Conservation (phyloP, 2,329 filamentous ascomycete species). For the Colletotrichum trifolii region DNA sequence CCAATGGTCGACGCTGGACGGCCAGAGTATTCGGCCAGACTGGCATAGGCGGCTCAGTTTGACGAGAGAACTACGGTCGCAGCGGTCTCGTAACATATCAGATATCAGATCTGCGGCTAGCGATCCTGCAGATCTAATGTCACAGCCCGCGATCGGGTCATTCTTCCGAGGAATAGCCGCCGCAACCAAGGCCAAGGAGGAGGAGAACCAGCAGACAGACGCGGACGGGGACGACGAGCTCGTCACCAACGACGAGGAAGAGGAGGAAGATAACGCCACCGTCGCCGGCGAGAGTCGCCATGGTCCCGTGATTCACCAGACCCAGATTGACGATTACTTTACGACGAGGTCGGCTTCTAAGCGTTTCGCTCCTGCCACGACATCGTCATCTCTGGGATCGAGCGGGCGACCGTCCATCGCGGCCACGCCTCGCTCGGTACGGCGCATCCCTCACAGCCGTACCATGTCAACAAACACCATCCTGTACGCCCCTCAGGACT, state of each 20-base stretch:
- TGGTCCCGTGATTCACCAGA: constrained; percentile 36
- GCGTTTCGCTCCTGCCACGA: constrained; percentile 46
- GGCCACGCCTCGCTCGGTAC: constrained; percentile 48
- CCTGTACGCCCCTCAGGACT: constrained; percentile 77
- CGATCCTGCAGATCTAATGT: constrained; percentile 72
- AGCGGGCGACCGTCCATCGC: constrained; percentile 38
- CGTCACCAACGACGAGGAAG: constrained; percentile 82
- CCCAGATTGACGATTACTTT: constrained; percentile 63
- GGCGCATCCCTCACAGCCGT: constrained; percentile 69
- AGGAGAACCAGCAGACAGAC: constrained; percentile 74
- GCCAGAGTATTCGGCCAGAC: constrained; percentile 50
- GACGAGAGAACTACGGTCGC: constrained; percentile 57
- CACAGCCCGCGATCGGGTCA: constrained; percentile 41
- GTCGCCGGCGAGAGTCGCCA: constrained; percentile 50
- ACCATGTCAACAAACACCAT: constrained; percentile 87
- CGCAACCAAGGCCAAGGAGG: constrained; percentile 43
- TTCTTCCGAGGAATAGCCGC: constrained; percentile 34
- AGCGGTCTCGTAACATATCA: constrained; percentile 61
- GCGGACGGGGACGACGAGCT: constrained; percentile 91
- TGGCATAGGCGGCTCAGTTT: constrained; percentile 66
- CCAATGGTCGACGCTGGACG: constrained; percentile 63
- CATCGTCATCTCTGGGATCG: constrained; percentile 47
- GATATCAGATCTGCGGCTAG: constrained; percentile 70
- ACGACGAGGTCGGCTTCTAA: constrained; percentile 58
- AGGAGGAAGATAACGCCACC: constrained; percentile 63